Evolutionary conservation across 371 early-diverging fungal genomes (phyloP), one percentile per base, ranked within the genome.

Genomic region (Chytridiales sp.): DNA sequence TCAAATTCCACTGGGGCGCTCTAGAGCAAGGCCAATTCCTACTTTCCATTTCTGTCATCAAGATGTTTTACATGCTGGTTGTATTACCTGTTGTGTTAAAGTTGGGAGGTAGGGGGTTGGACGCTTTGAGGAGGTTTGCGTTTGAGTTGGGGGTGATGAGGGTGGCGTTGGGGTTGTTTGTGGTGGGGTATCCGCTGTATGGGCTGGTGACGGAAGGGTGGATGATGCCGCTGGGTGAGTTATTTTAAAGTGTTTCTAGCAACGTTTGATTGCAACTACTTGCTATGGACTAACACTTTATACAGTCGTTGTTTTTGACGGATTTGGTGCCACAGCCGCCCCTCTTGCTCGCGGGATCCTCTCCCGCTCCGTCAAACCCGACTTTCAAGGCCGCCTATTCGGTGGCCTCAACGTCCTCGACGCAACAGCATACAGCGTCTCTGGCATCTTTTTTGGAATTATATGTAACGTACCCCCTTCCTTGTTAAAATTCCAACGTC

Each of bases 171-270:
- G 29, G 4, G 8, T 19, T 48, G 48, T 19, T 26, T 11, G 21
- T 31, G 21, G 9, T 48, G 4, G 48, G 48, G 29, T 48, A 48
- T 29, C 30, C 8, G 4, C 30, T 15, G 4, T 4, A 29, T 19
- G 48, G 48, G 27, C 24, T 29, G 4, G 48, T 19, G 9, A 4
- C 48, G 30, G 48, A 48, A 19, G 48, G 48, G 19, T 48, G 48
- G 48, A 26, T 48, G 48, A 4, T 48, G 27, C 31, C 24, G 15
- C 9, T 29, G 4, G 31, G 48, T 48, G 19, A 48, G 48, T 48
- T 48, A 9, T 48, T 11, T 26, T 29, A 8, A 21, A 17, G 44
- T 22, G 15, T 22, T n/a, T 44, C 44, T 22, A n/a, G 8, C 22
- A 44, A 44, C 44, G 8, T 22, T 13, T 11, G 22, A 21, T 44